Evolutionary conservation across 2,329 filamentous ascomycete species (phyloP).

Genomic region (Xylariaceae sp.): DNA sequence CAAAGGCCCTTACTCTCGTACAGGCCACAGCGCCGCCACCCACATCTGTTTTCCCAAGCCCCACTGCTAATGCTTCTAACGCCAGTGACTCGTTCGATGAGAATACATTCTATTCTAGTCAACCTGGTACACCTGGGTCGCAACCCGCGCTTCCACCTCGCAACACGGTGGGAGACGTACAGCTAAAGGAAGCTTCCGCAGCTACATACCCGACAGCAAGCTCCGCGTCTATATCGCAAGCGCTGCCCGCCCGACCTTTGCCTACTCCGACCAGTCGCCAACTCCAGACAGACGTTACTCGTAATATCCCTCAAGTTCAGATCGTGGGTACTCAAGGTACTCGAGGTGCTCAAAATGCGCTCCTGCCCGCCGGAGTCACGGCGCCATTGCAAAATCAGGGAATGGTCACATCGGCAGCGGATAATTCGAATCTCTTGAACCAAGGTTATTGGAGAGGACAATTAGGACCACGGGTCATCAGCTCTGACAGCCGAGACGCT

Average conservation of each 20-base stretch:
- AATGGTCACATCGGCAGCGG: constrained; percentile 7
- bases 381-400: constrained; percentile 15
- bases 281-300: constrained; percentile 9
- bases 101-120: constrained; percentile 94
- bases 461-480: constrained; percentile 29
- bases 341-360: constrained; percentile 8
- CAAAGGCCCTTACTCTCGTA: constrained; percentile 64
- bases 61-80: constrained; percentile 53
- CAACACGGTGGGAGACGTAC: constrained; percentile 39
- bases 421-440: neutral
- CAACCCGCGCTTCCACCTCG: constrained; percentile 44
- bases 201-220: constrained; percentile 32
- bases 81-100: constrained; percentile 82
- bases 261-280: constrained; percentile 9
- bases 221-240: constrained; percentile 18
- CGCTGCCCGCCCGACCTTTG: constrained; percentile 15
- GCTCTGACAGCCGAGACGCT: constrained; percentile 38
- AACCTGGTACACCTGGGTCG: constrained; percentile 69
- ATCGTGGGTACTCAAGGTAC: constrained; percentile 13
- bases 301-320: constrained; percentile 14
- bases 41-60: constrained; percentile 47
- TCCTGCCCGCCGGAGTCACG: constrained; percentile 9
- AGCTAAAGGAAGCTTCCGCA: constrained; percentile 35
- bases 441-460: constrained; percentile 17
- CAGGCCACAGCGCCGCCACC: constrained; percentile 59